These are phyloP conservation scores for Phylloporus sp. DNA, from an alignment of 1,284 basidiomycete genomes.

Conservation along the genomic window DNA sequence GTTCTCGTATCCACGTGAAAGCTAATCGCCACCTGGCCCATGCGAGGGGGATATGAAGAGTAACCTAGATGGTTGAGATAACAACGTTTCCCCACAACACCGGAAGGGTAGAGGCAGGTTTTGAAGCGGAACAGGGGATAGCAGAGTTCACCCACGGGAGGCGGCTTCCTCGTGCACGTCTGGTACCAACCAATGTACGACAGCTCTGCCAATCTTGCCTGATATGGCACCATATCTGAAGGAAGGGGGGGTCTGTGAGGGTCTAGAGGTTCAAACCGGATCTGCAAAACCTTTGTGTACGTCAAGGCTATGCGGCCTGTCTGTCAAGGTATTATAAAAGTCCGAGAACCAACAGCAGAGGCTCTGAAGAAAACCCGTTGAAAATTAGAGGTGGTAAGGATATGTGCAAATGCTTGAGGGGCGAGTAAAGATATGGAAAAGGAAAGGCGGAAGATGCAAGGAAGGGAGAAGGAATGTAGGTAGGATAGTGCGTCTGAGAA, in stretches of 20 bases:
- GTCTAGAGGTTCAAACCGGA: background rate
- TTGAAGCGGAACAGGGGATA: slow-evolving; percentile 22
- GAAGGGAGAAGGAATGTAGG: too few relatives aligned
- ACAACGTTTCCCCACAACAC: slow-evolving; percentile 41
- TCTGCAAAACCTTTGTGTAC: too few relatives aligned
- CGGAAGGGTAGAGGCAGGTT: slow-evolving; percentile 38
- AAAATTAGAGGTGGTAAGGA: too few relatives aligned
- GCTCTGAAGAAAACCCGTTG: too few relatives aligned
- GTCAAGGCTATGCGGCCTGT: too few relatives aligned
- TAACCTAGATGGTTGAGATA: slow-evolving; percentile 50
- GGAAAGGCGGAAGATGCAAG: too few relatives aligned
- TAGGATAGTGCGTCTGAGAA: too few relatives aligned
- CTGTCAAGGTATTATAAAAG: too few relatives aligned
- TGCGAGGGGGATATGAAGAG: slow-evolving; percentile 53
- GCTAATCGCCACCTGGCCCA: slow-evolving; percentile 78
- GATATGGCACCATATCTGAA: background rate
- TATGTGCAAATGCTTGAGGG: too few relatives aligned
- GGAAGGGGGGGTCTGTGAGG: background rate
- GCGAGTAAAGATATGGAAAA: too few relatives aligned
- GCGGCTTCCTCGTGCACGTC: slow-evolving; percentile 53
- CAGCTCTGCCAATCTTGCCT: slow-evolving; percentile 57
- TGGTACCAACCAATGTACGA: slow-evolving; percentile 83
- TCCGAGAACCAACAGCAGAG: too few relatives aligned
- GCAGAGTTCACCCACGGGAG: background rate
- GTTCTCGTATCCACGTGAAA: slow-evolving; percentile 75